Conservation (phyloP, 1,284 basidiomycete genomes). For the Cutaneotrichosporon mucoides region DNA sequence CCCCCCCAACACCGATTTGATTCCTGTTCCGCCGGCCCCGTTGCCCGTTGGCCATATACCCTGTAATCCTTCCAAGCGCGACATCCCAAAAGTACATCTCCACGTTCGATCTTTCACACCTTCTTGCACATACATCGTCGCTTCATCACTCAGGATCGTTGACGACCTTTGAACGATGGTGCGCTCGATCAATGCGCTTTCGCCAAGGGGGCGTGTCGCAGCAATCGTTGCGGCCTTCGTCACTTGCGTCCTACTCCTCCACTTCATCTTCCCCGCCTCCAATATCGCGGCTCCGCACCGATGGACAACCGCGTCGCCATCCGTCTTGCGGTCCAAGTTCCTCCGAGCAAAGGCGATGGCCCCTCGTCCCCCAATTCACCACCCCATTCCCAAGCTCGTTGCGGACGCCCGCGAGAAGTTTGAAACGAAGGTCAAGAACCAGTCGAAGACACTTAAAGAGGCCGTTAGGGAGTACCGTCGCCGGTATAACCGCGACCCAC, state of each 20-base stretch:
- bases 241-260: conserved; percentile 31
- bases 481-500: conserved; percentile 73
- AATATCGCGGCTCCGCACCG: conserved; percentile 32
- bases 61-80: too few relatives aligned
- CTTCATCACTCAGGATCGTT: too few relatives aligned
- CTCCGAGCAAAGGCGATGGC: conserved; percentile 39
- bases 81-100: too few relatives aligned
- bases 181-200: conserved; percentile 13
- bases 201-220: conserved; percentile 26
- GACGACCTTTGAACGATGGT: not conserved
- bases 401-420: conserved; percentile 67
- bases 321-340: conserved; percentile 46
- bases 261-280: conserved; percentile 33
- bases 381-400: conserved; percentile 80
- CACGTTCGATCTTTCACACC: too few relatives aligned
- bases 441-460: conserved; percentile 68
- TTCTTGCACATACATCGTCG: too few relatives aligned
- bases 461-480: conserved; percentile 74
- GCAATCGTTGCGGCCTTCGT: conserved; percentile 26
- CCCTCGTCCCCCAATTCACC: conserved; percentile 51
- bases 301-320: conserved; percentile 47
- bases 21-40: too few relatives aligned
- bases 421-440: conserved; percentile 61
- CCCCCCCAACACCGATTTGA: too few relatives aligned
- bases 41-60: too few relatives aligned